These are phyloP conservation scores for Paecilomyces sp. DNA, from an alignment of 2,329 filamentous ascomycete species.

Conservation along the genomic window DNA sequence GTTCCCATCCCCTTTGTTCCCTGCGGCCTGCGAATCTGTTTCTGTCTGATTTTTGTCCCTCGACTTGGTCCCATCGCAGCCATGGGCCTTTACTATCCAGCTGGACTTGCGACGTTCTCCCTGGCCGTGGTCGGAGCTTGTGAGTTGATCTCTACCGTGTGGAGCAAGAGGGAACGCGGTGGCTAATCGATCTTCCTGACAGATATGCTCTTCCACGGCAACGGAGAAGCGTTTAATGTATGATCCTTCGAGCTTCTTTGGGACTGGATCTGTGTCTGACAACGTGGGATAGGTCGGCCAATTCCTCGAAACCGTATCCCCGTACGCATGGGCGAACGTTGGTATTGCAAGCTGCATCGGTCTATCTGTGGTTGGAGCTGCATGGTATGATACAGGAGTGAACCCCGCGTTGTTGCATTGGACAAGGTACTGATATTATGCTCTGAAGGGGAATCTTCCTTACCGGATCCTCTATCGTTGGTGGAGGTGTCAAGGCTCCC, in stretches of 20 bases:
- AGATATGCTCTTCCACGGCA: slow-evolving; percentile 99
- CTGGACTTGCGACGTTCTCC: slow-evolving; percentile 61
- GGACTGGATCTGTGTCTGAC: slow-evolving; percentile 7
- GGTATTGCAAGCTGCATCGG: slow-evolving; percentile 94
- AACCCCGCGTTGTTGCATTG: neutral
- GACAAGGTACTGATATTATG: neutral
- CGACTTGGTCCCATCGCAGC: slow-evolving; percentile 14
- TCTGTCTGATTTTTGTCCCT: neutral
- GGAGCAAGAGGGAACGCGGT: neutral
- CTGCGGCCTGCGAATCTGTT: neutral
- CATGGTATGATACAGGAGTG: slow-evolving; percentile 62
- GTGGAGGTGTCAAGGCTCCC: slow-evolving; percentile 91
- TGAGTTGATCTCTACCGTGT: slow-evolving; percentile 40
- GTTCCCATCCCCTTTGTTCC: neutral
- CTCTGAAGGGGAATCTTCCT: slow-evolving; percentile 89
- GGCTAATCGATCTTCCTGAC: neutral
- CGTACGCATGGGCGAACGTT: slow-evolving; percentile 84
- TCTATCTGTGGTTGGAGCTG: slow-evolving; percentile 90
- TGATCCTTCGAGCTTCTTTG: slow-evolving; percentile 21
- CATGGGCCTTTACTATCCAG: slow-evolving; percentile 69
- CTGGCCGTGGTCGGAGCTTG: slow-evolving; percentile 70
- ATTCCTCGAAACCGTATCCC: slow-evolving; percentile 90
- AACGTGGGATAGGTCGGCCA: slow-evolving; percentile 62
- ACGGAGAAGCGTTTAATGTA: slow-evolving; percentile 94
- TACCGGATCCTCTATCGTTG: slow-evolving; percentile 93